phyloP scores from a whole-genome alignment of 352 stramenopile genomes.

The Phytopythium montanum region DNA sequence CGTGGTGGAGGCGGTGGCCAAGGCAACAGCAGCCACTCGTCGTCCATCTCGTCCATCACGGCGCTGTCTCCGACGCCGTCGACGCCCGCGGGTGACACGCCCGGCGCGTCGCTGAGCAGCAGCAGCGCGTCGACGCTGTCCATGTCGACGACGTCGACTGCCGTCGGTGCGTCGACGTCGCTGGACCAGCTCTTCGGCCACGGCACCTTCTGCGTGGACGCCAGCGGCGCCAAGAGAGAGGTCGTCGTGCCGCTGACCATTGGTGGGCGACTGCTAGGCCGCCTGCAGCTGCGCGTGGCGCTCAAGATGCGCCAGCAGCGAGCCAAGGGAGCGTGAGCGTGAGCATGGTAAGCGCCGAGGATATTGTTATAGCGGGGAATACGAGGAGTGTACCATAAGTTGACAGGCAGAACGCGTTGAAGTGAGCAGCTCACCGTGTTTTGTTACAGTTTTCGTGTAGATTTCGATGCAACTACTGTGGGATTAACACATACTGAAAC shows the following conservation, averaged over 20 bases:
- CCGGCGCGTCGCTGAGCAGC: constrained; percentile 18
- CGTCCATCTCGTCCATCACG: constrained; percentile 18
- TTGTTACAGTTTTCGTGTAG: no score
- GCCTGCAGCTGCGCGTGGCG: constrained; percentile 53
- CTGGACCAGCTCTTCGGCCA: constrained; percentile 54
- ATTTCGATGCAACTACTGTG: no score
- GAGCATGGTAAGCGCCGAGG: neutral
- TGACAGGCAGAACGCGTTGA: no score
- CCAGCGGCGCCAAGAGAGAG: constrained; percentile 40
- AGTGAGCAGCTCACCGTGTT: no score
- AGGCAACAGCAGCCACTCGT: constrained; percentile 15
- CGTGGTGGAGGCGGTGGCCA: constrained; percentile 4
- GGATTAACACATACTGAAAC: no score
- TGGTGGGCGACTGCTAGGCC: constrained; percentile 54
- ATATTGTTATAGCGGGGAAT: neutral
- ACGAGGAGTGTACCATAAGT: neutral
- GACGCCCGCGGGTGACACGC: constrained; percentile 20
- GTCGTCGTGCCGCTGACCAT: constrained; percentile 57
- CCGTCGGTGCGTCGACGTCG: constrained; percentile 18
- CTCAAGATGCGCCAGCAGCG: constrained; percentile 39
- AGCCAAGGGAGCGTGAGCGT: constrained; percentile 2
- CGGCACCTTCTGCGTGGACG: constrained; percentile 63
- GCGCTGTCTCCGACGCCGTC: constrained; percentile 23
- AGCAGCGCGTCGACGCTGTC: constrained; percentile 19
- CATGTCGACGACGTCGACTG: constrained; percentile 28